These are phyloP conservation scores for Striga asiatica DNA, from an alignment of 257 asterid species.

Conservation along the genomic window DNA sequence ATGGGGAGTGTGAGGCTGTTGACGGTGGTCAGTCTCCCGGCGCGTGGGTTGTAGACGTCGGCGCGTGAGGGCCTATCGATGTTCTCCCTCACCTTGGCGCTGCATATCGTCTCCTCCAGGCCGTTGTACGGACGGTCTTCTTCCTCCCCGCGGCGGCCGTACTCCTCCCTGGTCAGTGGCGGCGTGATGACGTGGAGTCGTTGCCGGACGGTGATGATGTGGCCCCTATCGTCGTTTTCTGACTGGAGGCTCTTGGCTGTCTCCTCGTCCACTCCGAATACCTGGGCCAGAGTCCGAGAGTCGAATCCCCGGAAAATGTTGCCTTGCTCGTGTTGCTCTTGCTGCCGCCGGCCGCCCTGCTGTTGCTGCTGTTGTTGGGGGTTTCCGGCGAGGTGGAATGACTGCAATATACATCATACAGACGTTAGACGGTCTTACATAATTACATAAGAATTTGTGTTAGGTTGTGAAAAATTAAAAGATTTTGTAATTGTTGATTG, in stretches of 20 bases:
- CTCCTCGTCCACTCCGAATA: slow-evolving; percentile 26
- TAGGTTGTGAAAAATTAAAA: no score
- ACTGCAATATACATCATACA: slow-evolving; percentile 19
- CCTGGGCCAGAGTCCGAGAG: slow-evolving; percentile 18
- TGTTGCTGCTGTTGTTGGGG: slow-evolving; percentile 14
- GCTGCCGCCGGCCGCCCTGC: slow-evolving; percentile 8
- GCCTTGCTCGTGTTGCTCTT: slow-evolving; percentile 20
- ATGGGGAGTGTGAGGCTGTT: slow-evolving; percentile 50
- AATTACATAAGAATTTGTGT: no score
- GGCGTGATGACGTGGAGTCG: slow-evolving; percentile 46
- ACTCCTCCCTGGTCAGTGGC: slow-evolving; percentile 17
- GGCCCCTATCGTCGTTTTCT: slow-evolving; percentile 34
- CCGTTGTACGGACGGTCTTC: slow-evolving; percentile 26
- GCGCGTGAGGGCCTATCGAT: slow-evolving; percentile 40
- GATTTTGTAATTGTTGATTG: no score
- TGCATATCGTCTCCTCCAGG: slow-evolving; percentile 63
- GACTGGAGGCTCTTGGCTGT: slow-evolving; percentile 34
- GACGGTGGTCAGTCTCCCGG: slow-evolving; percentile 49
- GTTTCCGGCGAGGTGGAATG: slow-evolving; percentile 59
- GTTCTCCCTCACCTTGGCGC: slow-evolving; percentile 32
- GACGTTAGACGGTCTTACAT: no score
- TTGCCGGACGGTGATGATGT: slow-evolving; percentile 19
- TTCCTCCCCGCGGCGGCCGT: slow-evolving; percentile 7
- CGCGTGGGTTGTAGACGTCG: slow-evolving; percentile 55
- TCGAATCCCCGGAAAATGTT: slow-evolving; percentile 33